Conservation (phyloP, 2,329 filamentous ascomycete species). For the Clonostachys solani region DNA sequence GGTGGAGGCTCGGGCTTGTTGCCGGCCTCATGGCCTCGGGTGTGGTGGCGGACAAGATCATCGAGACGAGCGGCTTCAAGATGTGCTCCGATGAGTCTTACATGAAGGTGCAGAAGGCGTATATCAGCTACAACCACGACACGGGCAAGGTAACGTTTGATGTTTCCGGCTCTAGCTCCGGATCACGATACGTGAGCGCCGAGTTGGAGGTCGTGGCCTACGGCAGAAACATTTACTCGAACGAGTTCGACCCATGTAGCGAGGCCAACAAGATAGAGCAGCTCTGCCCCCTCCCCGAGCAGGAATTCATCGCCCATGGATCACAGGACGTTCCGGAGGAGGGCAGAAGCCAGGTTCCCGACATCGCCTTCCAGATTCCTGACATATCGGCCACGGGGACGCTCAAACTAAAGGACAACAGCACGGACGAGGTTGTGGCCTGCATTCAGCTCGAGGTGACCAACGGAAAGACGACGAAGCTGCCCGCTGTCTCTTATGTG, state of each 20-base stretch:
- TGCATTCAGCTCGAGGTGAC: slow-evolving; percentile 78
- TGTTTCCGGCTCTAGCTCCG: slow-evolving; percentile 70
- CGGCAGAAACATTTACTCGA: slow-evolving; percentile 73
- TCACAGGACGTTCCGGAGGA: slow-evolving; percentile 65
- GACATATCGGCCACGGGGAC: slow-evolving; percentile 86
- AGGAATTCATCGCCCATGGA: slow-evolving; percentile 70
- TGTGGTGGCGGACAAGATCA: slow-evolving; percentile 63
- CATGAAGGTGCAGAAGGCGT: slow-evolving; percentile 68
- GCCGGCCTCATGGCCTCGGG: slow-evolving; percentile 29
- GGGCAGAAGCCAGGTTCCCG: slow-evolving; percentile 73
- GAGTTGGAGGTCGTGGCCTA: slow-evolving; percentile 76
- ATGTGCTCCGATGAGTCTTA: slow-evolving; percentile 54
- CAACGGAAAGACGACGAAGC: slow-evolving; percentile 79
- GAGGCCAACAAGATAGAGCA: slow-evolving; percentile 59
- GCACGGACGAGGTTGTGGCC: slow-evolving; percentile 61
- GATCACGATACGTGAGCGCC: slow-evolving; percentile 76
- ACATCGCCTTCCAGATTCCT: slow-evolving; percentile 85
- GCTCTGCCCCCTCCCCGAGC: slow-evolving; percentile 81
- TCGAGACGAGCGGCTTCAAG: slow-evolving; percentile 77
- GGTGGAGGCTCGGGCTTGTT: slow-evolving; percentile 25
- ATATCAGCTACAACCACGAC: slow-evolving; percentile 75
- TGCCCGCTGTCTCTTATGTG: slow-evolving; percentile 76
- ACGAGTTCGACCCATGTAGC: slow-evolving; percentile 80
- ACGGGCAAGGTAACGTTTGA: slow-evolving; percentile 75
- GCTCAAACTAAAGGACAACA: slow-evolving; percentile 63